These are phyloP conservation scores for Saccharomycopsis oosterbeekiorum DNA, from an alignment of 805 yeast genomes.

Conservation along the genomic window DNA sequence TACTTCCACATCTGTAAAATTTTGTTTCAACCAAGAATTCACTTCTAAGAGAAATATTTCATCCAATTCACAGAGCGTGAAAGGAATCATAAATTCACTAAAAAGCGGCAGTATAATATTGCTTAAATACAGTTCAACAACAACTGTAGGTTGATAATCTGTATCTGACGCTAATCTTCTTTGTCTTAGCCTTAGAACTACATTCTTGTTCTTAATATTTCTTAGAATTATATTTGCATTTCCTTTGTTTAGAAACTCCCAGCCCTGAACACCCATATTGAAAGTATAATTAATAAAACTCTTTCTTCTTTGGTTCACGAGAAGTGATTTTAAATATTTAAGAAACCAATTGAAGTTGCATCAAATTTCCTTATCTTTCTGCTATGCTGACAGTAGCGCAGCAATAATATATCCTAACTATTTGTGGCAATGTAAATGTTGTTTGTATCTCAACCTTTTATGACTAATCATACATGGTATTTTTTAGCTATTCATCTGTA, in stretches of 20 bases:
- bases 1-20: background rate
- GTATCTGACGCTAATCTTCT: slow-evolving; percentile 18
- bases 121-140: slow-evolving; percentile 28
- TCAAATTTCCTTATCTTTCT: too few species aligned
- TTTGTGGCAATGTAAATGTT: too few species aligned
- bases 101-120: slow-evolving; percentile 24
- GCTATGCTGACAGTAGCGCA: too few species aligned
- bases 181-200: slow-evolving; percentile 26
- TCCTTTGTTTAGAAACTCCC: slow-evolving; percentile 40
- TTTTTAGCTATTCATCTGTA: too few species aligned
- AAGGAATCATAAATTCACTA: slow-evolving; percentile 1
- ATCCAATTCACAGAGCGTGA: background rate
- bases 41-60: background rate
- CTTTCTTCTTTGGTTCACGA: too few species aligned
- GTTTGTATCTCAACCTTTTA: too few species aligned
- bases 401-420: too few species aligned
- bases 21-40: background rate
- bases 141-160: slow-evolving; percentile 27
- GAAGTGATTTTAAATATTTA: too few species aligned
- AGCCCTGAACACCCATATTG: slow-evolving; percentile 15
- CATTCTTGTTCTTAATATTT: slow-evolving; percentile 27
- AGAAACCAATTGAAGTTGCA: too few species aligned
- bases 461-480: too few species aligned
- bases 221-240: slow-evolving; percentile 37
- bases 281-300: background rate